phyloP scores from a whole-genome alignment of 2,329 filamentous ascomycete species.

The Blastomyces emzantsi region DNA sequence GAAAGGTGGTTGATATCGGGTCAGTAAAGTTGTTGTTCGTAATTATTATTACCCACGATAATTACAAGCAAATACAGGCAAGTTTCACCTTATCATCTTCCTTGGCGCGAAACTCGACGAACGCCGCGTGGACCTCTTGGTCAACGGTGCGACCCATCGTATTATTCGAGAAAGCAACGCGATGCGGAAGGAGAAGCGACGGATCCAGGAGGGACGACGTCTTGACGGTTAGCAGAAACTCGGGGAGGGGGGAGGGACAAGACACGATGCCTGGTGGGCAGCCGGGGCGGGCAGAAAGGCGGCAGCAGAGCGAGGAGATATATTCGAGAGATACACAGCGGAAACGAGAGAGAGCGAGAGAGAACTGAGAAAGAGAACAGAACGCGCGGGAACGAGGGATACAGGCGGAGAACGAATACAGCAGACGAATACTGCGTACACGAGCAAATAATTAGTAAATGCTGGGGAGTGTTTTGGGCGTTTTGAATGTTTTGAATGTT shows the following conservation, averaged over 20 bases:
- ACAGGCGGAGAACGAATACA: not conserved
- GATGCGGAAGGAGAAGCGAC: conserved; percentile 19
- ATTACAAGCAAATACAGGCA: conserved; percentile 27
- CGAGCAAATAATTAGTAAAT: not conserved
- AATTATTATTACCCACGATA: conserved; percentile 30
- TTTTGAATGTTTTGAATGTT: not conserved
- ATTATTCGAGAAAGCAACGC: conserved; percentile 14
- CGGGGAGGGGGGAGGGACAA: conserved; percentile 17
- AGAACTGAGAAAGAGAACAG: not conserved
- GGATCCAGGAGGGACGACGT: conserved; percentile 17
- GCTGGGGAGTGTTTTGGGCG: not conserved
- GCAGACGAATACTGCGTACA: not conserved
- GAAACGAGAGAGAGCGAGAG: not conserved
- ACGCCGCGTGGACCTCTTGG: conserved; percentile 45
- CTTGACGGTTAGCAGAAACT: conserved; percentile 11
- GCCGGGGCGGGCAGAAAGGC: not conserved
- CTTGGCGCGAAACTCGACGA: conserved; percentile 47
- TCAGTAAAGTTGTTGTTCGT: conserved; percentile 25
- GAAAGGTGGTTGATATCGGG: conserved; percentile 22
- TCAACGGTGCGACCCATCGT: conserved; percentile 45
- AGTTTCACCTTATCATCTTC: conserved; percentile 41
- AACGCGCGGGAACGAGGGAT: not conserved
- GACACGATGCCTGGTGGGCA: conserved; percentile 9
- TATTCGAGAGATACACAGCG: not conserved
- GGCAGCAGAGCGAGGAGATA: not conserved